A percentile compares a stretch with the other conserved stretches of the same genome.
Evolutionary conservation across 1,284 basidiomycete species (phyloP).

Genomic region (Tilletia indica): DNA sequence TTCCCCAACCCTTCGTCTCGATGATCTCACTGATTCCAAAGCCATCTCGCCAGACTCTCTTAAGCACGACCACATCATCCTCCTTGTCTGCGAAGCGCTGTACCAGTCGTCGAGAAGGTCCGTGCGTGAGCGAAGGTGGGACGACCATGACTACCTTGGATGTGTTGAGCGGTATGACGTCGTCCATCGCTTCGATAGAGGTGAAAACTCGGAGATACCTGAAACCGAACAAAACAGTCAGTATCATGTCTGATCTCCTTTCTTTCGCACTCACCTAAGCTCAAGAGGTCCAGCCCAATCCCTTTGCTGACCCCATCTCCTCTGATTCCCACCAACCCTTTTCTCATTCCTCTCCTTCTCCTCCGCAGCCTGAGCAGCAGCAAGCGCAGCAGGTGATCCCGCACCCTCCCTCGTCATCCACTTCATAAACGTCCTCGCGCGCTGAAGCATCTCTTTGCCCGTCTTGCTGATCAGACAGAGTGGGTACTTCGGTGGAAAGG

Average conservation of each 20-base stretch:
- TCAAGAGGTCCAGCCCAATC: slow-evolving; percentile 18
- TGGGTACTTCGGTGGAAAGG: slow-evolving; percentile 24
- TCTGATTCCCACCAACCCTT: slow-evolving; percentile 2
- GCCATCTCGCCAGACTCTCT: slow-evolving; percentile 71
- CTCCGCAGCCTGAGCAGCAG: slow-evolving; percentile 19
- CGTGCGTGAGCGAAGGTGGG: slow-evolving; percentile 86
- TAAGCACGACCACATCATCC: slow-evolving; percentile 43
- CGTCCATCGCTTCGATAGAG: slow-evolving; percentile 74
- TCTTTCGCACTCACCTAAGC: slow-evolving; percentile 24
- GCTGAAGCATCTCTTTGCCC: slow-evolving; percentile 88
- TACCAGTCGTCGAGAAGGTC: slow-evolving; percentile 82
- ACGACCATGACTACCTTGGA: slow-evolving; percentile 91
- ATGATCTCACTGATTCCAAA: slow-evolving; percentile 84
- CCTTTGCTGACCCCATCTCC: slow-evolving; percentile 1
- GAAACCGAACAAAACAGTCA: slow-evolving; percentile 18
- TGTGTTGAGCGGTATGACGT: slow-evolving; percentile 69
- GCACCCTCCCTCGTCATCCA: slow-evolving; percentile 92
- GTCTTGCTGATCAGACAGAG: slow-evolving; percentile 89
- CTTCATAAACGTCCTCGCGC: slow-evolving; percentile 95
- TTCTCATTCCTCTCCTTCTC: slow-evolving; percentile 18
- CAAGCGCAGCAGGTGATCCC: slow-evolving; percentile 4
- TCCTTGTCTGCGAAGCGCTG: slow-evolving; percentile 78
- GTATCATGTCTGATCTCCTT: too few species aligned
- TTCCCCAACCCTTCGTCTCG: slow-evolving; percentile 62
- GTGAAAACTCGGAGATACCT: slow-evolving; percentile 88